phyloP scores from a whole-genome alignment of 192 early-diverging fungal genomes.

The Entomortierella chlamydospora region DNA sequence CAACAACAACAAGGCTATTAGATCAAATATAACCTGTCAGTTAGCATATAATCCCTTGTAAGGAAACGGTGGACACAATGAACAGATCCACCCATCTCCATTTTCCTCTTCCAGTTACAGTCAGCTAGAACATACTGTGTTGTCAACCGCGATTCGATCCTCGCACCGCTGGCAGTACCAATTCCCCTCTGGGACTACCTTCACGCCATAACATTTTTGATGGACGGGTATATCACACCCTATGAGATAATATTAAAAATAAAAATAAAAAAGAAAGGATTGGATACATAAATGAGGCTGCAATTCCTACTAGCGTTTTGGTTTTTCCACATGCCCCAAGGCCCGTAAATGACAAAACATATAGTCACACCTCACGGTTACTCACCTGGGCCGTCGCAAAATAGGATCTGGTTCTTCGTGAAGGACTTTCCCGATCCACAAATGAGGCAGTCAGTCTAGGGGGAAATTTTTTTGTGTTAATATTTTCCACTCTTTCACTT shows the following conservation, averaged over 20 bases:
- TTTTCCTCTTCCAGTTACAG: no score
- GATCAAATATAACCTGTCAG: no score
- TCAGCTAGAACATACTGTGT: conserved; percentile 45
- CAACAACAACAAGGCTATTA: conserved; percentile 60
- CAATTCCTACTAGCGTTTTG: neutral
- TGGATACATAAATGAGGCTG: neutral
- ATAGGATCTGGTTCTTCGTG: conserved; percentile 60
- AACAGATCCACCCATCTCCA: no score
- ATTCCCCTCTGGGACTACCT: conserved; percentile 56
- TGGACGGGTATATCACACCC: conserved; percentile 56
- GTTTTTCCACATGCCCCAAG: neutral
- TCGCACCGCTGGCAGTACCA: conserved; percentile 66
- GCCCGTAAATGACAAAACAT: neutral
- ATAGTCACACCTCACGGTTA: neutral
- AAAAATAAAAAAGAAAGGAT: neutral
- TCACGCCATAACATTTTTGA: conserved; percentile 60
- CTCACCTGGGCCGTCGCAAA: conserved; percentile 63
- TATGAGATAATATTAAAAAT: conserved; percentile 3
- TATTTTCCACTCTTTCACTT: neutral
- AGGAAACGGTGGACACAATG: no score
- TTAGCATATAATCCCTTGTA: no score
- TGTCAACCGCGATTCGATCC: conserved; percentile 40
- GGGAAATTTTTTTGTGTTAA: neutral
- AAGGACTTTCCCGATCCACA: conserved; percentile 58
- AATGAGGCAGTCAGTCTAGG: conserved; percentile 57